Evolutionary conservation across 352 stramenopile genomes (phyloP).

Genomic region (Phytophthora nicotianae): DNA sequence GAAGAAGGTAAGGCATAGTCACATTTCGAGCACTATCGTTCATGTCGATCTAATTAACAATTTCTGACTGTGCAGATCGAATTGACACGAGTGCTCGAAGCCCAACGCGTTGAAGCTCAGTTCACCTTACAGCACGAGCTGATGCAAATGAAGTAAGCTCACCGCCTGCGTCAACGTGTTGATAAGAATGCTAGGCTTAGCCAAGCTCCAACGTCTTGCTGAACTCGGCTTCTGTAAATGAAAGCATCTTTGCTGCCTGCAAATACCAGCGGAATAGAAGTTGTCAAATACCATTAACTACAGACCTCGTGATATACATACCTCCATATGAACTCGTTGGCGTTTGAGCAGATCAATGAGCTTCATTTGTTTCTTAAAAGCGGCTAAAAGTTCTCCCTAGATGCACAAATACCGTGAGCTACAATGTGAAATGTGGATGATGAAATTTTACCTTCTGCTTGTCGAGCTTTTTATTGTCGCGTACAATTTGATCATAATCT

Average conservation of each 20-base stretch:
- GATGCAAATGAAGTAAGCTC: slow-evolving; percentile 54
- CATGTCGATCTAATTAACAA: slow-evolving; percentile 4
- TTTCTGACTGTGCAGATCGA: slow-evolving; percentile 55
- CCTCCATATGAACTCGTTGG: slow-evolving; percentile 88
- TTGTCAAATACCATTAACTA: slow-evolving; percentile 10
- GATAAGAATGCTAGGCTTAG: slow-evolving; percentile 18
- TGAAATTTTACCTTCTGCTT: slow-evolving; percentile 71
- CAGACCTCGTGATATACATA: slow-evolving; percentile 14
- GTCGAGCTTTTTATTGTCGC: slow-evolving; percentile 77
- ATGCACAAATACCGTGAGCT: not conserved
- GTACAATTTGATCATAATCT: slow-evolving; percentile 64
- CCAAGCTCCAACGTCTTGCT: slow-evolving; percentile 75
- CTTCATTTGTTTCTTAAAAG: slow-evolving; percentile 90
- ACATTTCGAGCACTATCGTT: slow-evolving; percentile 3
- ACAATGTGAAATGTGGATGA: not conserved
- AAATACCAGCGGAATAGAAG: slow-evolving; percentile 9
- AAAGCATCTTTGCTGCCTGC: slow-evolving; percentile 84
- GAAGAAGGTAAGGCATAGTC: slow-evolving; percentile 61
- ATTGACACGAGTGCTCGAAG: slow-evolving; percentile 74
- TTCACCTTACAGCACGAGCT: slow-evolving; percentile 73
- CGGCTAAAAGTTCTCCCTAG: slow-evolving; percentile 67
- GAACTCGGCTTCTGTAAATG: slow-evolving; percentile 86
- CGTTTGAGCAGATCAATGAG: slow-evolving; percentile 87
- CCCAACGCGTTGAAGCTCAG: slow-evolving; percentile 69
- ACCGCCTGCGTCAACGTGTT: too few relatives aligned